Evolutionary conservation across 768 basidiomycete species (phyloP), one percentile per base, ranked within the genome.

Genomic region (Tremella yokohamensis): DNA sequence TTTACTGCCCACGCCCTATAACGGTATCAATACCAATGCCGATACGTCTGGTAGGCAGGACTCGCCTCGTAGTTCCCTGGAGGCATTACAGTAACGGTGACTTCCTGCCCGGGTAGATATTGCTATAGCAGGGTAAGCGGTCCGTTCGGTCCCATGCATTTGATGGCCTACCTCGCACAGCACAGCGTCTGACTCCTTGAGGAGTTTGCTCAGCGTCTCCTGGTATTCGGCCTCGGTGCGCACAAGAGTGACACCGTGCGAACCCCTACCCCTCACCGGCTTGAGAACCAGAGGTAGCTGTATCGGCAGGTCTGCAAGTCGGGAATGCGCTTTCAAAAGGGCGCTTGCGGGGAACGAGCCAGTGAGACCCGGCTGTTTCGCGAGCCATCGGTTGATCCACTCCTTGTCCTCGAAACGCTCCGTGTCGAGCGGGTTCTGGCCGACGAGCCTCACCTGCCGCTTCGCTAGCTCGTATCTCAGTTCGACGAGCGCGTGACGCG

Each of bases 401-500:
- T 62, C 70, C 40, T 75, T 75, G 51, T 72, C 73, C 34, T 75
- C 73, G 18, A 47, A 71, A 37, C 58, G 57, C 40, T 75, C 70
- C 12, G 57, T 58, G 29, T 61, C 56, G 11, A 52, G 24, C 0
- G 64, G 65, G 24, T 60, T 61, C 47, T 67, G 69, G 1, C 70
- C 73, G 7, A 72, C 58, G 47, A 69, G 61, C 20, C 62, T 53
- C 7, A 68, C 53, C 7, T 44, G 56, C 22, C 54, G 56, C 6
- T 49, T 34, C 13, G 9, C 49, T 2, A 67, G 49, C 39, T 67
- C 60, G 4, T 56, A 50, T 18, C 37, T 24, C 16, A 64, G 22
- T 16, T 64, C 39, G 18, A 68, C 63, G 15, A 75, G 47, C n/a
- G 71, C 53, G 56, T 72, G 71, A 18, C 51, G 29, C 1, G 69